Evolutionary conservation across 257 asterid genomes (phyloP).

Genomic region (Capsicum chinense): DNA sequence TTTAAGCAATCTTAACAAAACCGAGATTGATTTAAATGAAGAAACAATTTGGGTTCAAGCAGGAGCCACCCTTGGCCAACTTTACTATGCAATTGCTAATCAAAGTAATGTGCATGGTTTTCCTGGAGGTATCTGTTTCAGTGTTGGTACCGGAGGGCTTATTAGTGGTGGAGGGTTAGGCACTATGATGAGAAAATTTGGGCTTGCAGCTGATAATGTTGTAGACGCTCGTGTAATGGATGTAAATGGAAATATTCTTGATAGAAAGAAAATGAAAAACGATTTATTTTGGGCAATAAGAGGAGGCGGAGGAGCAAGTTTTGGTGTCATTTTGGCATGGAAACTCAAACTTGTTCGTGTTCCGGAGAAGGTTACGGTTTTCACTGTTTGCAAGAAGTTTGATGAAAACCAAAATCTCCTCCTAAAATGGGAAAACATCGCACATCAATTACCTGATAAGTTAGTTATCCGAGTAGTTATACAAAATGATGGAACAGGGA

Average conservation of each 20-base stretch:
- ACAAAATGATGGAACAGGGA: too few relatives aligned
- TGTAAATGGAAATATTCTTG: background rate
- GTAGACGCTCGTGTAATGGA: conserved; percentile 13
- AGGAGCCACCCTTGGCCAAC: conserved; percentile 31
- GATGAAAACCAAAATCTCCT: too few relatives aligned
- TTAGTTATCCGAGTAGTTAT: too few relatives aligned
- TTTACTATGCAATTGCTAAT: conserved; percentile 22
- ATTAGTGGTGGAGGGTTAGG: conserved; percentile 15
- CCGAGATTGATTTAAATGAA: background rate
- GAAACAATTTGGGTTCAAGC: conserved; percentile 31
- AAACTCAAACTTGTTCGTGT: background rate
- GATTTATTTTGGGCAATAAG: conserved; percentile 18
- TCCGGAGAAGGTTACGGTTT: too few relatives aligned
- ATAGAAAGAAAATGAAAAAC: background rate
- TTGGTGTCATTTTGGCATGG: conserved; percentile 17
- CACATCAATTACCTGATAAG: too few relatives aligned
- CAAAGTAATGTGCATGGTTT: conserved; percentile 26
- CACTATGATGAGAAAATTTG: background rate
- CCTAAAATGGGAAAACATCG: too few relatives aligned
- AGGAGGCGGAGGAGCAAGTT: conserved; percentile 25
- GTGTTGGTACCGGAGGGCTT: conserved; percentile 30
- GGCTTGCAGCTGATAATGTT: background rate
- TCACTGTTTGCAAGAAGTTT: too few relatives aligned
- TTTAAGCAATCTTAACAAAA: background rate
- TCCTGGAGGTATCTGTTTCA: conserved; percentile 29